These are phyloP conservation scores for Mycena rebaudengoi DNA, from an alignment of 768 basidiomycete genomes.

Conservation along the genomic window DNA sequence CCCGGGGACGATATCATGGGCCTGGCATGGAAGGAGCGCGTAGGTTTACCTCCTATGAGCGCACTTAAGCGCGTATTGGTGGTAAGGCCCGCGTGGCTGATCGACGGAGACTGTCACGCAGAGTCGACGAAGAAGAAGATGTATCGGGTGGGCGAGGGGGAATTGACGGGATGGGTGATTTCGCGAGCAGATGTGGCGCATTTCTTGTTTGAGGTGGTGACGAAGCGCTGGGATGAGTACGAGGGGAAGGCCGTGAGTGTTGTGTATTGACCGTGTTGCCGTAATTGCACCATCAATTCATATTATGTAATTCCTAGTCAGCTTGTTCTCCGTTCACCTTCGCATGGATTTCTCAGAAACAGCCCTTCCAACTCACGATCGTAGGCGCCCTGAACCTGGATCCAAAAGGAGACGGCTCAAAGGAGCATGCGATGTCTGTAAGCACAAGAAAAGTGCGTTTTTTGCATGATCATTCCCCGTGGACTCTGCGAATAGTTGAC, in stretches of 20 bases:
- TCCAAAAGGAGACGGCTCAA: constrained; percentile 22
- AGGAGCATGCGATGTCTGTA: constrained; percentile 21
- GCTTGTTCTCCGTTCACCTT: too few relatives aligned
- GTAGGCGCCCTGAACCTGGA: constrained; percentile 18
- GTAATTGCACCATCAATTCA: too few relatives aligned
- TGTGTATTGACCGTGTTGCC: too few relatives aligned
- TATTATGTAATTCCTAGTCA: too few relatives aligned
- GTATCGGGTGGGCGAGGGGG: constrained; percentile 55
- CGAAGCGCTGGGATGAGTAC: constrained; percentile 62
- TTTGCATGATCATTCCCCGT: not conserved
- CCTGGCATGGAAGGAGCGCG: constrained; percentile 49
- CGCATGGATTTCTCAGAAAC: too few relatives aligned
- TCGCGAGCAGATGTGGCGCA: constrained; percentile 73
- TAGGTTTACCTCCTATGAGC: constrained; percentile 54
- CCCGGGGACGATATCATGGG: constrained; percentile 53
- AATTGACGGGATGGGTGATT: constrained; percentile 59
- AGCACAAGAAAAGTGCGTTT: constrained; percentile 7
- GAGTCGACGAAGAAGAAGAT: constrained; percentile 43
- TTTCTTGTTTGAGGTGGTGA: constrained; percentile 61
- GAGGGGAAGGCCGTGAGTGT: constrained; percentile 56
- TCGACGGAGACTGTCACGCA: constrained; percentile 60
- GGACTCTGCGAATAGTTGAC: not conserved
- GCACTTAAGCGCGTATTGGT: constrained; percentile 55
- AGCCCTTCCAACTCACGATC: too few relatives aligned
- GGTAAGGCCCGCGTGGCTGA: constrained; percentile 67